phyloP scores from a whole-genome alignment of 768 basidiomycete species.

The Lactifluus hygrophoroides region DNA sequence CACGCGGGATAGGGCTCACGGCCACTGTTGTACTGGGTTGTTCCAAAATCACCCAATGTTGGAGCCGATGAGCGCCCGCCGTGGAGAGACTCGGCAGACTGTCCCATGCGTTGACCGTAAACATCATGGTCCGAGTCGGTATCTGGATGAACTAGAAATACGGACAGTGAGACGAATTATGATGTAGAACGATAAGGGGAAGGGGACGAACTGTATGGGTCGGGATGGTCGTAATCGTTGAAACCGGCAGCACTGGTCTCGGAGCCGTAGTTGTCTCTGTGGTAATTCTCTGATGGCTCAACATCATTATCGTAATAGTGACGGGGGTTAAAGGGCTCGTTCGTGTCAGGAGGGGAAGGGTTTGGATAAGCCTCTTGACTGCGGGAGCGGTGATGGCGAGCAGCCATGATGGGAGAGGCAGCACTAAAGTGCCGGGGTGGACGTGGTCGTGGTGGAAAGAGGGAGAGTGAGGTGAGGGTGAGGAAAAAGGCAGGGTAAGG shows the following conservation, averaged over 20 bases:
- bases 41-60: constrained; percentile 56
- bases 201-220: constrained; percentile 37
- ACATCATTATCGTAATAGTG: constrained; percentile 68
- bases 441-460: constrained; percentile 8
- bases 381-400: constrained; percentile 46
- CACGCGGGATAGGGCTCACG: constrained; percentile 93
- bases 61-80: constrained; percentile 66
- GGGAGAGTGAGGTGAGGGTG: background rate
- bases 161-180: background rate
- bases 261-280: constrained; percentile 60
- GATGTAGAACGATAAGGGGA: background rate
- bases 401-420: constrained; percentile 30
- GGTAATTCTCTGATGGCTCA: constrained; percentile 54
- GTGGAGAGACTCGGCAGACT: constrained; percentile 70
- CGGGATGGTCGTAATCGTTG: constrained; percentile 52
- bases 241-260: constrained; percentile 57
- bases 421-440: background rate
- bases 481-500: background rate
- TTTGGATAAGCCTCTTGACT: constrained; percentile 55
- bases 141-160: constrained; percentile 55
- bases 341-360: constrained; percentile 50
- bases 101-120: constrained; percentile 60
- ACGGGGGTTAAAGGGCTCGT: constrained; percentile 52
- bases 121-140: constrained; percentile 76
- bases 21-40: constrained; percentile 35